These are phyloP conservation scores for Jaenimonas drosophilae DNA, from an alignment of 208 protist species.

Conservation along the genomic window DNA sequence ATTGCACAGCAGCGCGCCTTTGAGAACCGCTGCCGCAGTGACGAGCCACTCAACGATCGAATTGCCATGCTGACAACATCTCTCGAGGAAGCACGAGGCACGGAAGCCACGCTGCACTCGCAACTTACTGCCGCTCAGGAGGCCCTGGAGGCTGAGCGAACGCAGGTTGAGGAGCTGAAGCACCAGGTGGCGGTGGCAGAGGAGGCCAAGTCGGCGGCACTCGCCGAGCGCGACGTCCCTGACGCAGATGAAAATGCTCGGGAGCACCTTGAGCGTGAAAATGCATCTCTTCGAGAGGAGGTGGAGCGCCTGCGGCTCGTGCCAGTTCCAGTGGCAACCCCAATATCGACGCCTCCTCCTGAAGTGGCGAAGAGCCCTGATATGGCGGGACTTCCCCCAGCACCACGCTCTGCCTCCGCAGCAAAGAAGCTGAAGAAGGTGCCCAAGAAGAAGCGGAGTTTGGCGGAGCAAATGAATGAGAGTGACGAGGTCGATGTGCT, in stretches of 20 bases:
- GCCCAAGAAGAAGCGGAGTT: conserved; percentile 24
- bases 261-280: too few relatives aligned
- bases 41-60: conserved; percentile 33
- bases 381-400: background rate
- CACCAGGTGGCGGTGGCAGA: conserved; percentile 20
- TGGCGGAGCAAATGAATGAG: conserved; percentile 28
- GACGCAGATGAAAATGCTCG: background rate
- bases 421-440: conserved; percentile 42
- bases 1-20: conserved; percentile 52
- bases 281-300: too few relatives aligned
- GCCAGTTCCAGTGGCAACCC: too few relatives aligned
- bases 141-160: conserved; percentile 15
- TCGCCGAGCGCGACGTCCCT: background rate
- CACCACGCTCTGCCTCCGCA: background rate
- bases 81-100: too few relatives aligned
- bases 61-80: too few relatives aligned
- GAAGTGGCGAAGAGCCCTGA: too few relatives aligned
- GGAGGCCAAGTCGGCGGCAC: conserved; percentile 3
- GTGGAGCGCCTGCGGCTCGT: too few relatives aligned
- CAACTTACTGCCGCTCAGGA: conserved; percentile 12
- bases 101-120: conserved; percentile 12
- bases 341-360: too few relatives aligned
- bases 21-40: conserved; percentile 49
- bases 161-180: conserved; percentile 28
- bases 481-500: conserved; percentile 11